phyloP scores from a whole-genome alignment of 805 yeast genomes.

The Deakozyma indianensis region DNA sequence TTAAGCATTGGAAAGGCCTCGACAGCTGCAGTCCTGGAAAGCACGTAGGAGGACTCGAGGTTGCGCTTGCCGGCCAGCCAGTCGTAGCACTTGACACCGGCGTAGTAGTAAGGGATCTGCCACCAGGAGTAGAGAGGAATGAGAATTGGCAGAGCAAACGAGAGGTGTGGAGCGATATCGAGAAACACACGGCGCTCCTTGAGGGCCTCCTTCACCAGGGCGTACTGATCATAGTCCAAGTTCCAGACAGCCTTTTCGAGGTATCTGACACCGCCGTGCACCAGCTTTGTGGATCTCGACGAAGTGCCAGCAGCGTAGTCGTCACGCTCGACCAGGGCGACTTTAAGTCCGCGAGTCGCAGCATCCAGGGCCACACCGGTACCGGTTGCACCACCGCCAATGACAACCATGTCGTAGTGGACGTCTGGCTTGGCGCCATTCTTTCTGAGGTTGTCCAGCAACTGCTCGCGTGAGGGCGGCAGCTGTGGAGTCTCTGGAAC shows the following conservation, averaged over 20 bases:
- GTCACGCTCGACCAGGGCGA: conserved; percentile 69
- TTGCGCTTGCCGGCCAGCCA: conserved; percentile 83
- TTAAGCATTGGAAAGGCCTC: conserved; percentile 81
- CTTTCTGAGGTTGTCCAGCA: conserved; percentile 12
- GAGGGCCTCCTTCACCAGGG: conserved; percentile 77
- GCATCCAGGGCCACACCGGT: conserved; percentile 91
- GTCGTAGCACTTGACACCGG: conserved; percentile 85
- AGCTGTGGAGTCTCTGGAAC: conserved; percentile 13
- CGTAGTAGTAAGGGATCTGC: conserved; percentile 90
- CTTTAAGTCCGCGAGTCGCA: conserved; percentile 76
- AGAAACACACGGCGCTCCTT: conserved; percentile 77
- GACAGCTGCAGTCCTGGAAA: conserved; percentile 49
- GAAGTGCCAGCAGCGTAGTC: conserved; percentile 92
- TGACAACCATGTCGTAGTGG: conserved; percentile 62
- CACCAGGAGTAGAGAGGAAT: conserved; percentile 94
- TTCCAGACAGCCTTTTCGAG: conserved; percentile 90
- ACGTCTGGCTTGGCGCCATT: conserved; percentile 19
- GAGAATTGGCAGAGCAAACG: conserved; percentile 77
- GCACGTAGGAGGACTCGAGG: conserved; percentile 60
- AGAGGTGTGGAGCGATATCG: conserved; percentile 84
- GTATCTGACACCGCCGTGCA: conserved; percentile 95
- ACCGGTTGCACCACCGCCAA: conserved; percentile 97
- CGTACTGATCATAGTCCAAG: conserved; percentile 77
- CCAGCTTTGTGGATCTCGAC: conserved; percentile 88
- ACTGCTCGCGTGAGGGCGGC: conserved; percentile 17